Evolutionary conservation across 2,329 filamentous ascomycete species (phyloP).

Genomic region (Sphaerulina populicola): DNA sequence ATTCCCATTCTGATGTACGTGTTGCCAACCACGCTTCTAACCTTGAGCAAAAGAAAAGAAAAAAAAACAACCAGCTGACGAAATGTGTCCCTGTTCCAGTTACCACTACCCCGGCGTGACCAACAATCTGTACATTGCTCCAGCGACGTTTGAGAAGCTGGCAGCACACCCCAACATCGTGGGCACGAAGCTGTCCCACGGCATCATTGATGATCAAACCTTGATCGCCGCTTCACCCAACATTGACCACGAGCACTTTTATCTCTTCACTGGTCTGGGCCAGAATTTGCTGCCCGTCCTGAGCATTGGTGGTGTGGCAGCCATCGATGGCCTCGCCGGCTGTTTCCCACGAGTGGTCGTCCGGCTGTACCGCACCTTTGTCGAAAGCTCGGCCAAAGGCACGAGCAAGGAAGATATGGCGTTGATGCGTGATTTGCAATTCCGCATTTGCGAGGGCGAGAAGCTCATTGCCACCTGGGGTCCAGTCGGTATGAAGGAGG

Average conservation of each 20-base stretch:
- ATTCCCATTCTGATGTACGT: conserved; percentile 54
- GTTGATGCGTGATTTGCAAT: conserved; percentile 51
- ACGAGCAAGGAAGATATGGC: conserved; percentile 36
- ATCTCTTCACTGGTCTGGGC: conserved; percentile 56
- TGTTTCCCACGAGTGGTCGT: conserved; percentile 57
- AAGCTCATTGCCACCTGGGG: conserved; percentile 54
- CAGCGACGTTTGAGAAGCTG: conserved; percentile 51
- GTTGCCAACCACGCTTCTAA: too few relatives aligned
- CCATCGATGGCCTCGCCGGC: conserved; percentile 58
- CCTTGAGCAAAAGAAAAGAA: too few relatives aligned
- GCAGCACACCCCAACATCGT: conserved; percentile 58
- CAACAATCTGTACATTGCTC: conserved; percentile 54
- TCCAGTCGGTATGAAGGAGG: conserved; percentile 59
- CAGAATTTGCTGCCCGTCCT: conserved; percentile 58
- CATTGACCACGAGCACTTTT: conserved; percentile 53
- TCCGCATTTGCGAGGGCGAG: conserved; percentile 53
- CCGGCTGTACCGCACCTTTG: conserved; percentile 47
- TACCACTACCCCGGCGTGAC: conserved; percentile 61
- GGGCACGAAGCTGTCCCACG: conserved; percentile 61
- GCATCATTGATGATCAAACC: conserved; percentile 56
- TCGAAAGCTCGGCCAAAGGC: conserved; percentile 36
- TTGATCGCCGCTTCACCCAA: conserved; percentile 52
- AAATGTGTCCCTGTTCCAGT: conserved; percentile 28
- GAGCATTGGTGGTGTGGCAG: conserved; percentile 54
- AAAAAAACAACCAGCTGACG: background rate